Base-by-base conservation (phyloP, 1,139 yeast genomes). In the Diutina ranongensis region DNA sequence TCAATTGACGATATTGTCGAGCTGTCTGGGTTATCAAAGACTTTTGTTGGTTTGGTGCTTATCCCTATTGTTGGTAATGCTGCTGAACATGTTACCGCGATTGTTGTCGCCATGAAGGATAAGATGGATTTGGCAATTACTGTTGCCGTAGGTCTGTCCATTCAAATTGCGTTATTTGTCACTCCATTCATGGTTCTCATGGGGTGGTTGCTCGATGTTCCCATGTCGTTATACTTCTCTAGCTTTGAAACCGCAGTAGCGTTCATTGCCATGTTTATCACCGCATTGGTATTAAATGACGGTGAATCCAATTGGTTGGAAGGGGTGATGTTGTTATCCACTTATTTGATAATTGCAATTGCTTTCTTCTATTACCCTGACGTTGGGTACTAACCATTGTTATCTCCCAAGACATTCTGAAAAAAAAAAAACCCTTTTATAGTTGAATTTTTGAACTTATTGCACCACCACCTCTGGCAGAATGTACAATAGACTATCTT, bases 21-120 rank as follows among this genome's bases (percentile, higher is more conserved):
- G 50, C 67, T 78, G 38, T 78, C 95, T 2, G 96, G 96, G 3
- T 71, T 92, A 51, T 84, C 95, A 45, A 92, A 89, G 72, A 89
- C 97, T 0, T 92, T 92, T 58, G 87, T 92, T 55, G 98, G 98
- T 62, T 72, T 92, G 54, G 83, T 92, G 55, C 79, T 92, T 45
- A 81, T 92, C 51, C 98, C 98, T 45, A 89, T 94, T 52, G 97
- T 92, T 28, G 98, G 98, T 49, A 92, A 92, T 57, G 98, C 98
- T 2, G 97, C 98, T 13, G 98, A 92, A 64, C 98, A 92, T 62
- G 97, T 86, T 45, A 92, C 97, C 16, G 96, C 97, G 2, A 83
- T 92, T 44, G 76, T 87, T 51, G 97, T 92, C 45, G 97, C 98
- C 27, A 78, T 82, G 76, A 88, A 88, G 65, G 87, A 92, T 64